Base-by-base conservation (phyloP, 2,329 filamentous ascomycete genomes). In the Cyanodermella asteris region DNA sequence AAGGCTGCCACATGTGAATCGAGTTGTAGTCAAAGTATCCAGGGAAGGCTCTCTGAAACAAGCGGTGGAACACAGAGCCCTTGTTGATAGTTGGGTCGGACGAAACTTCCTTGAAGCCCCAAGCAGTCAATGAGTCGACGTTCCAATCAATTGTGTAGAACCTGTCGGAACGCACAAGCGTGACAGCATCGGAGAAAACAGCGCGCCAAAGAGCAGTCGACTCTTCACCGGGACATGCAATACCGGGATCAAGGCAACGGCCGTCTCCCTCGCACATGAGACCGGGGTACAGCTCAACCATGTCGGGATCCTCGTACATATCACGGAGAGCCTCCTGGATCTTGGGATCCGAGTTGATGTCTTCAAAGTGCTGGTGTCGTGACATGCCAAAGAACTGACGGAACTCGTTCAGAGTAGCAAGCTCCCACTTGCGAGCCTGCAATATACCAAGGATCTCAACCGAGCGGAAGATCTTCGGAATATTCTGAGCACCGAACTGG, bases 371-470 rank as follows among this genome's bases (percentile, higher is more conserved):
- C 14, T 54, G 43, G 39, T 72, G 58, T 12, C 51, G 53, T 39
- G 61, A 55, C 19, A 73, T 50, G 2, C 58, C 57, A 36, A 72
- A 71, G 40, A 70, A 69, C 28, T 61, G 53, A 6, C 69, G 54
- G 45, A 72, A 69, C 39, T 72, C 67, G 26, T 51, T 51, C 27
- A 51, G 32, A 9, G 47, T 47, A 7, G 39, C 44, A 17, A 32
- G 17, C 16, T 31, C 29, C 77, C 78, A 87, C 32, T 64, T 61
- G 15, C 78, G 59, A 5, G 72, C 71, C 31, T 80, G 74, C 20
- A 76, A 56, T 26, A 87, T 84, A 16, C 76, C 77, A 4, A 84
- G 51, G 20, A 82, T 73, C 45, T 87, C 78, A 13, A 87, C 62
- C 2, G 69, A 64, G 32, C 68, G 66, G 60, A 87, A 65, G 11